Conservation (phyloP, 2,329 filamentous ascomycete species). For the Colletotrichum cordylinicola region DNA sequence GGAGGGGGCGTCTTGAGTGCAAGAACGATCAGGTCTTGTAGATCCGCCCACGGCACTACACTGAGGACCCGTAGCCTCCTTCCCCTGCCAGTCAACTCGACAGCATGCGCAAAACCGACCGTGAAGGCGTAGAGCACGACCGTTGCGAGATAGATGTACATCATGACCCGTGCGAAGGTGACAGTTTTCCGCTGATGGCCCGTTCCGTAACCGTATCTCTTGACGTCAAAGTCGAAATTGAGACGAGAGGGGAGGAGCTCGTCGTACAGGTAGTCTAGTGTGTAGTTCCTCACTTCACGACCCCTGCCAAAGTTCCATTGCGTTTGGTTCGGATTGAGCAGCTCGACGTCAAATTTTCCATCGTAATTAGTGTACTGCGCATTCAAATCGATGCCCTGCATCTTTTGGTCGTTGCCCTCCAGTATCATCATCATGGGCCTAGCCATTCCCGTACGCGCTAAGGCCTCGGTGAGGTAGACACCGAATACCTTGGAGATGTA, state of each 20-base stretch:
- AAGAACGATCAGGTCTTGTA: constrained; percentile 5
- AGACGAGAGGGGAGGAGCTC: not conserved
- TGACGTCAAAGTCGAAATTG: not conserved
- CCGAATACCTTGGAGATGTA: not conserved
- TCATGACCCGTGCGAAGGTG: not conserved
- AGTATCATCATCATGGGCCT: not conserved
- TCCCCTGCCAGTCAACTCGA: not conserved
- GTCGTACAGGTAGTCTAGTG: not conserved
- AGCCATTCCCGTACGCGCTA: not conserved
- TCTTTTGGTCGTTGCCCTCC: not conserved
- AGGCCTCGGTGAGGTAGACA: not conserved
- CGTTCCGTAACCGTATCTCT: not conserved
- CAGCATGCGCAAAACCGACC: not conserved
- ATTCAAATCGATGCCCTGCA: not conserved
- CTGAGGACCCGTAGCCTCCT: not conserved
- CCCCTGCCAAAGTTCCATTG: not conserved
- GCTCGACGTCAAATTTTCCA: not conserved
- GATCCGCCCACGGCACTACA: not conserved
- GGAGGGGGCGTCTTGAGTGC: not conserved
- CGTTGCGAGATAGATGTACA: not conserved
- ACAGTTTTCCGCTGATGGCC: not conserved
- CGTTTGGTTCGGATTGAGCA: not conserved
- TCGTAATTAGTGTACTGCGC: not conserved
- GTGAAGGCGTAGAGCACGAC: not conserved
- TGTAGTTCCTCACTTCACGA: not conserved